phyloP scores from a whole-genome alignment of 345 rosid genomes.

The Clausena lansium region DNA sequence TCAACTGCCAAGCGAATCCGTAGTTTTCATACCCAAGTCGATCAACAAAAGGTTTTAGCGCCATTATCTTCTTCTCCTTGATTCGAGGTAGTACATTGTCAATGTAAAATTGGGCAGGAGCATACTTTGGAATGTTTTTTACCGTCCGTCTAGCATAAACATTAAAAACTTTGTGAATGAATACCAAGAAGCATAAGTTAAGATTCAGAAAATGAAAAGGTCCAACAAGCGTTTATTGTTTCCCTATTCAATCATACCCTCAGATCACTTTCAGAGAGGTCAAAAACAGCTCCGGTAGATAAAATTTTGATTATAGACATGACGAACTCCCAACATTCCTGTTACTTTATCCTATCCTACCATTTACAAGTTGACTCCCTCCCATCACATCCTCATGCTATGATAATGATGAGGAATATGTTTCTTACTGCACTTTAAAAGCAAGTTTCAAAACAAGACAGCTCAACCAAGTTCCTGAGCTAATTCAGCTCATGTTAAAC shows the following conservation, averaged over 20 bases:
- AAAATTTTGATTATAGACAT: neutral
- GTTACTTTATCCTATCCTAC: neutral
- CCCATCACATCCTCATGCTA: neutral
- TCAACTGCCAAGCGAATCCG: neutral
- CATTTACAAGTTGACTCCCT: neutral
- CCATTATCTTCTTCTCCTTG: constrained; percentile 99
- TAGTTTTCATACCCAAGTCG: constrained; percentile 71
- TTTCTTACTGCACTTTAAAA: neutral
- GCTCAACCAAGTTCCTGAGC: constrained; percentile 1
- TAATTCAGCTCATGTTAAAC: neutral
- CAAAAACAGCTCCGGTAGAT: neutral
- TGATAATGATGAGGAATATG: neutral
- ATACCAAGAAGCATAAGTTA: constrained; percentile 10
- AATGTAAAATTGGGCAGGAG: constrained; percentile 96
- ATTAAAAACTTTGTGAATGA: constrained; percentile 18
- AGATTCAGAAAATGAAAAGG: neutral
- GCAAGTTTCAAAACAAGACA: neutral
- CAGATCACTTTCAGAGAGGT: neutral
- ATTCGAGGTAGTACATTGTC: constrained; percentile 97
- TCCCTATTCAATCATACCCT: neutral
- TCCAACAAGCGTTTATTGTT: neutral
- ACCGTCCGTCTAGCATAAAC: constrained; percentile 77
- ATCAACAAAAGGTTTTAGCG: constrained; percentile 98
- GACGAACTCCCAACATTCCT: neutral
- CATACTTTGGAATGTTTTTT: constrained; percentile 98